Percentiles rank a stretch among this genome's conserved stretches.
Conservation (phyloP, 1,284 basidiomycete genomes). For the Ceratobasidium sp. region DNA sequence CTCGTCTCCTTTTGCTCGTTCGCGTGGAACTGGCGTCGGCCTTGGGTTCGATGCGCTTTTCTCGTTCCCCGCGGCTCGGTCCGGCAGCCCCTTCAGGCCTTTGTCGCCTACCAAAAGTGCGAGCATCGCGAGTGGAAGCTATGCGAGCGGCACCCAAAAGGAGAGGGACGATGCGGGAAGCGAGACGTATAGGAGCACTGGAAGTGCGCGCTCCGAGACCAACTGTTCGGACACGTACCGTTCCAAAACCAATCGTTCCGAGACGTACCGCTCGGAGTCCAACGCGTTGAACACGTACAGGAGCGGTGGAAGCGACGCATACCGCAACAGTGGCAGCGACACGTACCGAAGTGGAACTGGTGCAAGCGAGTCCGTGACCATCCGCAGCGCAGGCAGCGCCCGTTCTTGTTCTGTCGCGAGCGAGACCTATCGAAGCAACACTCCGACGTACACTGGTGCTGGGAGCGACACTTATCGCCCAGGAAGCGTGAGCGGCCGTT, state of each 20-base stretch:
- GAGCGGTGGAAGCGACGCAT: conserved; percentile 22
- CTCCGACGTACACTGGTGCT: conserved; percentile 6
- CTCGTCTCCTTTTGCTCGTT: conserved; percentile 27
- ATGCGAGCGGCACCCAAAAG: conserved; percentile 5
- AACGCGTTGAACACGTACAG: not conserved
- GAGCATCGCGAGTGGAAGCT: conserved; percentile 9
- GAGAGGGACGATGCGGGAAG: not conserved
- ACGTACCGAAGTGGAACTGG: not conserved
- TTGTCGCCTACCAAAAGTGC: conserved; percentile 16
- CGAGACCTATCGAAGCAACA: conserved; percentile 19
- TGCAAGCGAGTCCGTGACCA: conserved; percentile 12
- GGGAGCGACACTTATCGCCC: not conserved
- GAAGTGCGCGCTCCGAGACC: not conserved
- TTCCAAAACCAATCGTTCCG: not conserved
- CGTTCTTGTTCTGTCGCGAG: not conserved
- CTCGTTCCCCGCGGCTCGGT: conserved; percentile 24
- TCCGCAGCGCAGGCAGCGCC: conserved; percentile 11
- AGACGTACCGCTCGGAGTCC: conserved; percentile 3
- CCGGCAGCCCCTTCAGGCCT: conserved; percentile 23
- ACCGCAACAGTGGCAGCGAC: no score
- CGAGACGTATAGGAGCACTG: conserved; percentile 12
- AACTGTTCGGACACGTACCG: conserved; percentile 13
- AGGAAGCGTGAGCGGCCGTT: conserved; percentile 17
- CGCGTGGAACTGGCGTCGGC: conserved; percentile 24
- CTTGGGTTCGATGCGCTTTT: conserved; percentile 35